Evolutionary conservation across 1,284 basidiomycete genomes (phyloP).

Genomic region (Porodaedalea pini): DNA sequence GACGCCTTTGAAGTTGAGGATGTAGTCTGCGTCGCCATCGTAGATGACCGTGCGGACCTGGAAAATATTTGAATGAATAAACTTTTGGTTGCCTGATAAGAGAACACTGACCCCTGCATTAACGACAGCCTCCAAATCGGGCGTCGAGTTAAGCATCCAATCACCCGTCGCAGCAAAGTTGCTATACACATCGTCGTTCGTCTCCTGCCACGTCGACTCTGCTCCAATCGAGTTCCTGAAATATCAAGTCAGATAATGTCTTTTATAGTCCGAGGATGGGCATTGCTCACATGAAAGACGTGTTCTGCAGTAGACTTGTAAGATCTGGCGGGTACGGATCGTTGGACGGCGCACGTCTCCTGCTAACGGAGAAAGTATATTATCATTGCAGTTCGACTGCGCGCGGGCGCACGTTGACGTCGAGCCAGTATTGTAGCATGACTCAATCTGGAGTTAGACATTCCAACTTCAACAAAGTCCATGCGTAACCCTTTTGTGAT

Average conservation of each 20-base stretch:
- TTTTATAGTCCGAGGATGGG: not conserved
- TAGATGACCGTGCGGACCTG: constrained; percentile 19
- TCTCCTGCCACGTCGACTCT: constrained; percentile 44
- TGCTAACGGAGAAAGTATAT: constrained; percentile 47
- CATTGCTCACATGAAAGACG: constrained; percentile 27
- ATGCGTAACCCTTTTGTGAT: not conserved
- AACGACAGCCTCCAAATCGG: constrained; percentile 54
- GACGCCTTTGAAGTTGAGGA: constrained; percentile 56
- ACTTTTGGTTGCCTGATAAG: constrained; percentile 27
- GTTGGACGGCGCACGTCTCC: constrained; percentile 51
- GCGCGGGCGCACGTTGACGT: constrained; percentile 50
- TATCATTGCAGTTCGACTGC: constrained; percentile 52
- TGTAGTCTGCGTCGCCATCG: constrained; percentile 43
- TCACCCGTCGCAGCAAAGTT: constrained; percentile 60
- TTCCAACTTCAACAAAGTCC: not conserved
- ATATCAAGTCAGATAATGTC: not conserved
- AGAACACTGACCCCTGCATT: constrained; percentile 48
- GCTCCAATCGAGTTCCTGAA: constrained; percentile 43
- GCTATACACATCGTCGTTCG: constrained; percentile 44
- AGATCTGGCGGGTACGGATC: constrained; percentile 55
- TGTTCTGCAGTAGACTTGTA: constrained; percentile 37
- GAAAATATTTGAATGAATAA: constrained; percentile 29
- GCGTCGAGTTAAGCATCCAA: constrained; percentile 59
- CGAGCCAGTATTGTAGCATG: constrained; percentile 46
- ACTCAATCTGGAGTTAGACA: constrained; percentile 40